Evolutionary conservation across 2,329 filamentous ascomycete genomes (phyloP), one percentile per base, ranked within the genome.

Genomic region (Huntiella savannae): DNA sequence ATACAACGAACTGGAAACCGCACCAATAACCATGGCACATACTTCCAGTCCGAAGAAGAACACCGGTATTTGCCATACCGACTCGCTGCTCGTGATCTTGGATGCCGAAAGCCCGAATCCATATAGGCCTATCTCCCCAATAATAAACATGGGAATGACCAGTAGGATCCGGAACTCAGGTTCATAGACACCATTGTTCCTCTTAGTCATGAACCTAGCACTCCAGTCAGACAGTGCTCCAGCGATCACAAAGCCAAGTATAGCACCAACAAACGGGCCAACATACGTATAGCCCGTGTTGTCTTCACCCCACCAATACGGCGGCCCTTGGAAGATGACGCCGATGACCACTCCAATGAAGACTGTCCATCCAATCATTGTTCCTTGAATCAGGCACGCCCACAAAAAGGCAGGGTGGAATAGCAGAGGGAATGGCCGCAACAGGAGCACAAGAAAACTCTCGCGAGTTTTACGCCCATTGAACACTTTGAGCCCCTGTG

Each of bases 361-460:
- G 12, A 95, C 83, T 1, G 87, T 93, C 87, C 88, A 96, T 52
- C 87, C 88, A 56, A 95, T 94, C 57, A 94, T 75, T 4, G 82
- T 75, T 12, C 87, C 87, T 67, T 94, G 87, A 43, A 87, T 83
- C 3, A 95, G 67, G 55, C 68, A 69, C 17, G 67, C 69, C 82
- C 85, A 94, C 36, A 92, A 61, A 54, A 95, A 84, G 5, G 82
- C 83, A 0, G 86, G 87, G 58, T 95, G 87, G 5, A 81, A 59
- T 54, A 93, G 79, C 1, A 95, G 70, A 0, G 83, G 83, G 45
- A 95, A 78, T 0, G 87, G 88, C 2, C 87, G 73, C n/a, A 77
- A 56, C 12, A 75, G 56, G 5, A 79, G 63, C 50, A 73, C 71
- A 61, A 65, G 68, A 61, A 88, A 88, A 41, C 63, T 67, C 51